Base-by-base conservation (phyloP, 176 grass and related monocot species). In the Pontederia crassipes region DNA sequence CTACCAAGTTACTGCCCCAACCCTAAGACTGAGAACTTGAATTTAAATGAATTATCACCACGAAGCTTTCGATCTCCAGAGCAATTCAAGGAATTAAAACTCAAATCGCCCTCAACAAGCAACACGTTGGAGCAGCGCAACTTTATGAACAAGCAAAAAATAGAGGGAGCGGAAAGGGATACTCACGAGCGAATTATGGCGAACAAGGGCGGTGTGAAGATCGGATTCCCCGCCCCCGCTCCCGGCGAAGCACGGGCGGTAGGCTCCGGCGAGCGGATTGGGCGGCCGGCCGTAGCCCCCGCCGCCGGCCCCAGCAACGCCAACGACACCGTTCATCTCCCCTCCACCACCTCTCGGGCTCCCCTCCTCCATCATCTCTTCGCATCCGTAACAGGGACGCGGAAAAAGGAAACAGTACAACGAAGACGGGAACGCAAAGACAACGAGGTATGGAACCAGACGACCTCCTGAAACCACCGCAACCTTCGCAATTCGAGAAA, bases 131-230 rank as follows among this genome's bases (percentile, higher is more conserved):
- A 40, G 32, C 32, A 40, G 32, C 12, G 8, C 32, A 15, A 45
- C 28, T 6, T 54, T 15, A 4, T 7, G 11, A 60, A 28, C 28
- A 2, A 28, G 8, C 18, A 58, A 28, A 27, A 8, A 18, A 47
- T 20, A 16, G 46, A 29, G 61, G 78, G 64, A 73, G 65, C 24
- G 45, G 13, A 51, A 46, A 40, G 24, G 10, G 62, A 9, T 12
- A 83, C 90, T 84, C 51, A 95, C 86, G 46, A 89, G 89, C 9
- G 90, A 86, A 52, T 70, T 67, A 62, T 89, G 86, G 58, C 71
- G 74, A 64, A 82, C 57, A 55, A 89, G 86, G 4, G 11, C n/a
- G 12, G 51, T 8, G 11, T 11, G 1, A 16, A 12, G 80, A 64
- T 61, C 12, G 90, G 67, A 73, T 24, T 89, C 66, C 81, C 71